Conservation (phyloP, 352 stramenopile species). For the Phytophthora aleatoria region DNA sequence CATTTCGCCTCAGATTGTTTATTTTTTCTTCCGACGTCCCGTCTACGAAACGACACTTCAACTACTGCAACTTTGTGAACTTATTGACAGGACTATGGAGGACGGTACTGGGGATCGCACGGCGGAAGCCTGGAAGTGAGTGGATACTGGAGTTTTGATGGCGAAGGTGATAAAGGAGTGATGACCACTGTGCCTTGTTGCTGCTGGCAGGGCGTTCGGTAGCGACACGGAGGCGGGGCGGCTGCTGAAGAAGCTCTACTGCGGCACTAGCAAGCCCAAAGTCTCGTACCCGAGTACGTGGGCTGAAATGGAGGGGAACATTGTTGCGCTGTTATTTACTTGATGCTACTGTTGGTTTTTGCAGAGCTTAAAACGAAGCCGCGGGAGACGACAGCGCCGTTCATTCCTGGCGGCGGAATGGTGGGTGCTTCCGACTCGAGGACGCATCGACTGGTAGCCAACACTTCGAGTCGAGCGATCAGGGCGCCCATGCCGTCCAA, state of each 20-base stretch:
- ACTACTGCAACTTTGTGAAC: slow-evolving; percentile 1
- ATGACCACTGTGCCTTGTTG: not conserved
- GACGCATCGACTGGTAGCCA: slow-evolving; percentile 44
- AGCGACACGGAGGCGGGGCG: slow-evolving; percentile 74
- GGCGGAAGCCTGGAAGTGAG: slow-evolving; percentile 51
- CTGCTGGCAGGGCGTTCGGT: slow-evolving; percentile 57
- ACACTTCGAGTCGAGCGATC: slow-evolving; percentile 57
- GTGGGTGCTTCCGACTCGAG: slow-evolving; percentile 44
- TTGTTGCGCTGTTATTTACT: not conserved
- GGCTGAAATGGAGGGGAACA: too few species aligned
- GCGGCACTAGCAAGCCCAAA: slow-evolving; percentile 62
- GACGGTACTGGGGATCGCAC: slow-evolving; percentile 3
- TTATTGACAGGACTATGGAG: not conserved
- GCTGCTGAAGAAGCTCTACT: slow-evolving; percentile 80
- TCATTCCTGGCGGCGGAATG: slow-evolving; percentile 66
- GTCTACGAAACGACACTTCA: slow-evolving; percentile 15
- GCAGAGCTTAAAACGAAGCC: slow-evolving; percentile 62
- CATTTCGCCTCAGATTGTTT: slow-evolving; percentile 8
- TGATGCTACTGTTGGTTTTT: not conserved
- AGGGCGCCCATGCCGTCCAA: slow-evolving; percentile 47
- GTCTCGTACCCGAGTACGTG: slow-evolving; percentile 76
- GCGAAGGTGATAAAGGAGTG: not conserved
- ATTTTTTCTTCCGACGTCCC: slow-evolving; percentile 10
- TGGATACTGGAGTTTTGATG: not conserved
- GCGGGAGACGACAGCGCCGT: slow-evolving; percentile 45